phyloP scores from a whole-genome alignment of 2,329 filamentous ascomycete species.

The Rutstroemia sydowiana region DNA sequence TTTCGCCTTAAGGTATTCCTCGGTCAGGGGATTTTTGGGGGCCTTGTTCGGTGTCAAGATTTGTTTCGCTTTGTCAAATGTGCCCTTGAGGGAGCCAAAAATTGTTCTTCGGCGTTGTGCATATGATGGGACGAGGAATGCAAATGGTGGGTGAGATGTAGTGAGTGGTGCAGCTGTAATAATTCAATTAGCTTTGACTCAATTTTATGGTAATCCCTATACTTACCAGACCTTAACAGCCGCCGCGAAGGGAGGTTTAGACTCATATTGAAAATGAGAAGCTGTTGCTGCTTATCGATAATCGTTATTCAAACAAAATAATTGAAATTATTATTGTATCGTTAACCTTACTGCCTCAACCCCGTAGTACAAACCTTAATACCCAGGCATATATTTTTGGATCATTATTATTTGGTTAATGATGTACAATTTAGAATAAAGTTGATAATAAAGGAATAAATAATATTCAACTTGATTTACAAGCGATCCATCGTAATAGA shows the following conservation, averaged over 20 bases:
- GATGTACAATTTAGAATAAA: background rate
- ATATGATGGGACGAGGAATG: conserved; percentile 20
- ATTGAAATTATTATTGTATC: conserved; percentile 11
- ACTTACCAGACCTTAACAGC: conserved; percentile 52
- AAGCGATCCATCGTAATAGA: background rate
- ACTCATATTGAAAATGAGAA: conserved; percentile 45
- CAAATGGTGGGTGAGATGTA: conserved; percentile 36
- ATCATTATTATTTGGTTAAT: too few species aligned
- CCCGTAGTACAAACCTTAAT: conserved; percentile 7
- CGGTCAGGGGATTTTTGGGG: conserved; percentile 49
- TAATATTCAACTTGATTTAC: background rate
- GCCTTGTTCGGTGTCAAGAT: conserved; percentile 6
- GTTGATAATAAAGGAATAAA: background rate
- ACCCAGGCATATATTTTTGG: background rate
- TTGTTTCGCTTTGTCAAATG: background rate
- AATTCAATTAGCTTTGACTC: conserved; percentile 17
- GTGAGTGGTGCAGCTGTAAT: conserved; percentile 20
- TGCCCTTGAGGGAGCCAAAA: background rate
- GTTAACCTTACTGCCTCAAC: too few species aligned
- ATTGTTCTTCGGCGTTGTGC: conserved; percentile 24
- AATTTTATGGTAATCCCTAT: conserved; percentile 9
- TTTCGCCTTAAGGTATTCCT: conserved; percentile 43
- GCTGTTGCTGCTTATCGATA: conserved; percentile 1
- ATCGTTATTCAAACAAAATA: background rate
- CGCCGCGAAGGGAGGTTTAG: conserved; percentile 55